phyloP scores from a whole-genome alignment of 345 rosid genomes.

The Hevea brasiliensis region DNA sequence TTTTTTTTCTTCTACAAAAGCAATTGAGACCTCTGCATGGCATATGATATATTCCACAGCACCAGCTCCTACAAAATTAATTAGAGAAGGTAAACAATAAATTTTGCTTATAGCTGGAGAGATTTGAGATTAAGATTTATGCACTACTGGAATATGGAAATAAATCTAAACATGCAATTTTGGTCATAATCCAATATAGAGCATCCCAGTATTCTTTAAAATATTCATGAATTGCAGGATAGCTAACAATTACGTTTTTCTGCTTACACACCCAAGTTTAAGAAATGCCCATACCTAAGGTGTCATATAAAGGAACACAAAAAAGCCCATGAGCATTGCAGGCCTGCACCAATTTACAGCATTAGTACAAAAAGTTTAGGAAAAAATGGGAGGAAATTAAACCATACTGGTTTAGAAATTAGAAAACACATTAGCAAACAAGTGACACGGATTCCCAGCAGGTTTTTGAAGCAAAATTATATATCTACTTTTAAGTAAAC shows the following conservation, averaged over 20 bases:
- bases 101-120: neutral
- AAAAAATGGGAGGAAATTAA: neutral
- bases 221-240: neutral
- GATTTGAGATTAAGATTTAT: neutral
- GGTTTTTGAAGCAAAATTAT: neutral
- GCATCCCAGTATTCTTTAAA: neutral
- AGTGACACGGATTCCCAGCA: neutral
- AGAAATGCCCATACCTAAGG: conserved; percentile 63
- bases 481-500: neutral
- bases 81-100: conserved; percentile 12
- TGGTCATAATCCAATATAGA: neutral
- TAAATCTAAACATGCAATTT: neutral
- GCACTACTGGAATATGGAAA: neutral
- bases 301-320: conserved; percentile 96
- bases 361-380: conserved; percentile 4
- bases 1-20: conserved; percentile 86
- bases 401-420: conserved; percentile 4
- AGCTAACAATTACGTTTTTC: neutral
- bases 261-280: neutral
- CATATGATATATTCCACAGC: conserved; percentile 84
- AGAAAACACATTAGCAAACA: neutral
- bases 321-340: conserved; percentile 97
- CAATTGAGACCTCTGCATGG: conserved; percentile 87
- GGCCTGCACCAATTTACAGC: conserved; percentile 59
- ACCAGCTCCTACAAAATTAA: conserved; percentile 65